Conservation (phyloP, 352 stramenopile species). For the Phytophthora chlamydospora region DNA sequence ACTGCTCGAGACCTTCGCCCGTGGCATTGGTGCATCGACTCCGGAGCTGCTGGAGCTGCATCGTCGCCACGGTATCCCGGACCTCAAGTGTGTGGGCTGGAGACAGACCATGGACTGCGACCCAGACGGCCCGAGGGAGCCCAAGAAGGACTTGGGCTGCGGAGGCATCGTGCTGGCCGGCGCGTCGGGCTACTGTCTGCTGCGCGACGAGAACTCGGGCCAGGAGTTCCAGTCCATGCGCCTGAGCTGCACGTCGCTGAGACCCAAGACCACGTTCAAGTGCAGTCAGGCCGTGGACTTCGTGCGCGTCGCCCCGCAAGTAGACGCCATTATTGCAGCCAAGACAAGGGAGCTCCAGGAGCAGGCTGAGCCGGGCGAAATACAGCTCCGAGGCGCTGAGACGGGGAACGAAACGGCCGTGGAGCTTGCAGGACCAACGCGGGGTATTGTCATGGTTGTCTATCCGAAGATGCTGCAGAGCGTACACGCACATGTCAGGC, state of each 20-base stretch:
- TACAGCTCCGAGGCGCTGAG: constrained; percentile 4
- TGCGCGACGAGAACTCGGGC: constrained; percentile 40
- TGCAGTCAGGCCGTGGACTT: constrained; percentile 50
- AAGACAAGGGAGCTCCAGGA: constrained; percentile 19
- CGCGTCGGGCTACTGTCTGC: constrained; percentile 49
- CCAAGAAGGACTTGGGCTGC: constrained; percentile 36
- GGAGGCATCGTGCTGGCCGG: constrained; percentile 29
- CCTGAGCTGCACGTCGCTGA: constrained; percentile 41
- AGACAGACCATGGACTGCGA: constrained; percentile 48
- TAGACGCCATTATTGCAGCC: constrained; percentile 24
- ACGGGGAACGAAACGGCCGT: background rate
- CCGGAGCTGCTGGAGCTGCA: constrained; percentile 30
- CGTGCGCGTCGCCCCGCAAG: constrained; percentile 28
- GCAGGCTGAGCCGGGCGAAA: background rate
- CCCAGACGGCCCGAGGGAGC: constrained; percentile 43
- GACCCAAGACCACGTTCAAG: constrained; percentile 36
- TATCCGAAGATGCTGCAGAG: constrained; percentile 55
- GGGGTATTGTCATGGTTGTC: constrained; percentile 56
- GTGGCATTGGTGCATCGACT: constrained; percentile 25
- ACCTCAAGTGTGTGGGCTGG: constrained; percentile 52
- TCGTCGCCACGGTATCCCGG: constrained; percentile 16
- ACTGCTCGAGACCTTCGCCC: constrained; percentile 20
- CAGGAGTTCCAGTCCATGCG: constrained; percentile 36
- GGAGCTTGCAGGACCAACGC: background rate
- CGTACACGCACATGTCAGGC: constrained; percentile 41